These are phyloP conservation scores for Ophiostoma montium DNA, from an alignment of 2,329 filamentous ascomycete species.

Conservation along the genomic window DNA sequence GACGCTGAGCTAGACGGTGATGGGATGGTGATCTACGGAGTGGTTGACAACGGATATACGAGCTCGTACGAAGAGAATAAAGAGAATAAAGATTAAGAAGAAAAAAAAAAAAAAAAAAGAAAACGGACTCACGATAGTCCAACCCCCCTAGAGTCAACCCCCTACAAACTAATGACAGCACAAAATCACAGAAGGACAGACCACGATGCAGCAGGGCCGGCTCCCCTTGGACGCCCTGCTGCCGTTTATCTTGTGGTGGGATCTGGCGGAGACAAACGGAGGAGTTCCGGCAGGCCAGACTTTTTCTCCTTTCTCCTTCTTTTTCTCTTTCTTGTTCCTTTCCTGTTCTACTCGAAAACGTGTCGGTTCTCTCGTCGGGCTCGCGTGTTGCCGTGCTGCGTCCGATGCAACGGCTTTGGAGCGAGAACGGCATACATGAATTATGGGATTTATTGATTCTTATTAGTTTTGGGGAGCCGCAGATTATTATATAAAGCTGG, in stretches of 20 bases:
- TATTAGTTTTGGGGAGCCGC: no score
- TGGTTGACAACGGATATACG: not conserved
- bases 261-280: no score
- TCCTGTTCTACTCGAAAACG: not conserved
- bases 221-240: not conserved
- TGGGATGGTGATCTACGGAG: not conserved
- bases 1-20: no score
- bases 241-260: no score
- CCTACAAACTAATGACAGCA: not conserved
- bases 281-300: not conserved
- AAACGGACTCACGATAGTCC: not conserved
- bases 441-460: not conserved
- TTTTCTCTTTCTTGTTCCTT: not conserved
- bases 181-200: not conserved
- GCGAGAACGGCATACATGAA: not conserved
- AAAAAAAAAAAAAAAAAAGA: not conserved
- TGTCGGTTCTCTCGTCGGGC: not conserved
- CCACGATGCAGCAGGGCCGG: no score
- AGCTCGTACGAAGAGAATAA: constrained; percentile 3
- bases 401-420: not conserved
- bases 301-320: not conserved
- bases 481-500: not conserved
- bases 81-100: no score
- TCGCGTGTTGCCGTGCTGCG: not conserved
- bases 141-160: not conserved